Conservation (phyloP, 805 yeast genomes). For the Candida khao-thaluensis region DNA sequence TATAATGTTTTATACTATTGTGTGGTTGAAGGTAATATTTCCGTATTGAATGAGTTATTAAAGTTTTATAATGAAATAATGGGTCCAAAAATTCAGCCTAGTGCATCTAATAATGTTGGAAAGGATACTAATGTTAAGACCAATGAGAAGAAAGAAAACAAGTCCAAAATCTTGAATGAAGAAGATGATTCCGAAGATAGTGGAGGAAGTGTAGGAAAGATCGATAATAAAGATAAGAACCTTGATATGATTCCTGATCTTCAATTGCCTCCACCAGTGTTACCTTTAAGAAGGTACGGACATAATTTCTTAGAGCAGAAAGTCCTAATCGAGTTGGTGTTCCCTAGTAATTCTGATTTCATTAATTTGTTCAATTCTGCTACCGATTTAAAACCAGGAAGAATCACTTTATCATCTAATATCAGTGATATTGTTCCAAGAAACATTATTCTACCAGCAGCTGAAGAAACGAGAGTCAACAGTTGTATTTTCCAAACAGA, state of each 20-base stretch:
- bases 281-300: constrained; percentile 91
- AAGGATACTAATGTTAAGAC: too few relatives aligned
- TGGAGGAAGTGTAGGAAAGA: constrained; percentile 15
- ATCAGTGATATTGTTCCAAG: constrained; percentile 84
- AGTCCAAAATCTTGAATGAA: constrained; percentile 23
- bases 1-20: constrained; percentile 83
- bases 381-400: constrained; percentile 60
- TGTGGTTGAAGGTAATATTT: constrained; percentile 89
- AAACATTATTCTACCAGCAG: constrained; percentile 74
- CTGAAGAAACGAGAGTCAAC: constrained; percentile 52
- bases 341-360: constrained; percentile 50
- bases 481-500: constrained; percentile 80
- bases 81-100: constrained; percentile 4
- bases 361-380: constrained; percentile 45
- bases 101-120: background rate
- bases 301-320: constrained; percentile 92
- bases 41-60: constrained; percentile 69
- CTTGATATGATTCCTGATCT: constrained; percentile 85
- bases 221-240: constrained; percentile 22
- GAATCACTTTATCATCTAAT: constrained; percentile 77
- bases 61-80: constrained; percentile 28
- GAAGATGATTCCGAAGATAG: constrained; percentile 40
- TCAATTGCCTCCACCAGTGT: constrained; percentile 91
- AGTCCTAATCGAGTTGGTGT: constrained; percentile 74
- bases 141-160: background rate